Base-by-base conservation (phyloP, 2,329 filamentous ascomycete genomes). In the Stemphylium lycopersici region DNA sequence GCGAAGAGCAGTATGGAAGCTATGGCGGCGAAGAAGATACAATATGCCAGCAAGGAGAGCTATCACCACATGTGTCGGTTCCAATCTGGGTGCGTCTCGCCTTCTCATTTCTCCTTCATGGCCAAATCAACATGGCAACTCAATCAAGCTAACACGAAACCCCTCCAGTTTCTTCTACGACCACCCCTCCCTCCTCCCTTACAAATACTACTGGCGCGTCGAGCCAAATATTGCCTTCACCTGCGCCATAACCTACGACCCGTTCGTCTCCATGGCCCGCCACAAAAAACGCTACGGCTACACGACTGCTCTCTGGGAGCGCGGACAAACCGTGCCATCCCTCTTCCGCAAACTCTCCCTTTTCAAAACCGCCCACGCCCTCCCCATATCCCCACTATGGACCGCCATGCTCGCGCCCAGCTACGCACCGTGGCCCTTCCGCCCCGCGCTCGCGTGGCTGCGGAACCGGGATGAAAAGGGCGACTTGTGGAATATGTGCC, bases 1-100 rank as follows among this genome's bases (percentile, higher is more conserved):
- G 49, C 55, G 16, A 38, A 90, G 78, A 76, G 86, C 36, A 90
- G 93, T 72, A 96, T 91, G 20, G 85, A 90, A 56, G 84, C 89
- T 70, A 85, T 95, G 12, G 83, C 97, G 45, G 83, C 90, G 69
- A 88, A 95, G 72, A 84, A 91, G 65, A 84, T 89, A 6, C 90
- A 97, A 36, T 92, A 96, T 72, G 90, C 89, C 62, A 83, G 87
- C 66, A 89, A 89, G 81, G 79, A 90, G 47, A 96, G 90, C 49
- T 98, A 98, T 78, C 93, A 96, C 77, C 89, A 96, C 72, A 98
- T 98, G 93, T 98, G 93, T 72, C 87, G 93, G 51, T 98, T 93
- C 91, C 97, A 98, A 79, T 65, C 59, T 26, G 65, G 63, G 58
- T 63, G 51, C 3, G 54, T 55, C 32, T 13, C 20, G 34, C 22